Conservation (phyloP, 768 basidiomycete genomes). For the Mycena galericulata region DNA sequence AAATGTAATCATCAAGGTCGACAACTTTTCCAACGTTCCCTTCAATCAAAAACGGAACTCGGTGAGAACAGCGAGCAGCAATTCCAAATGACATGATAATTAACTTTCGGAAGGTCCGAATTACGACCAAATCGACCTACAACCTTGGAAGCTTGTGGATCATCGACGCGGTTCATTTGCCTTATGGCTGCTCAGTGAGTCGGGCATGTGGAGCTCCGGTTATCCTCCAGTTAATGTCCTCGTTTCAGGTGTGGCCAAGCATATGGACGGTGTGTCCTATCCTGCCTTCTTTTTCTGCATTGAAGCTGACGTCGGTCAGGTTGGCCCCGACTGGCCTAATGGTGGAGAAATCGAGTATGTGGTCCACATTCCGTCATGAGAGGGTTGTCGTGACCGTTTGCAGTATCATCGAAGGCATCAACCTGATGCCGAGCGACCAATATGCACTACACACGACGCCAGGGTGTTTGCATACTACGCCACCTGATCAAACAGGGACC, state of each 20-base stretch:
- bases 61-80: constrained; percentile 51
- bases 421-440: constrained; percentile 76
- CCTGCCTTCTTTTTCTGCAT: neutral
- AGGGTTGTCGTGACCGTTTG: neutral
- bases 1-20: constrained; percentile 69
- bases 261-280: constrained; percentile 58
- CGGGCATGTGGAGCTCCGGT: neutral
- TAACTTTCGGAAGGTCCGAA: constrained; percentile 50
- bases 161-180: constrained; percentile 59
- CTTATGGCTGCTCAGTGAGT: constrained; percentile 65
- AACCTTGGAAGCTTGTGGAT: constrained; percentile 58
- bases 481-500: constrained; percentile 59
- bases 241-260: constrained; percentile 58
- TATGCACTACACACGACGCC: constrained; percentile 80
- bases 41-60: constrained; percentile 67
- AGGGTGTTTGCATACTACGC: constrained; percentile 52
- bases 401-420: constrained; percentile 88
- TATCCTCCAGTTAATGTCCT: constrained; percentile 2
- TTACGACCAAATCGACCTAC: constrained; percentile 57
- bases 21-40: constrained; percentile 64
- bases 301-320: constrained; percentile 18
- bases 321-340: constrained; percentile 55
- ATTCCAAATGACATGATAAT: neutral
- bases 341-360: constrained; percentile 62
- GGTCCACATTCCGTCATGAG: neutral